Evolutionary conservation across 805 yeast genomes (phyloP).

Genomic region (Barnettozyma salicaria): DNA sequence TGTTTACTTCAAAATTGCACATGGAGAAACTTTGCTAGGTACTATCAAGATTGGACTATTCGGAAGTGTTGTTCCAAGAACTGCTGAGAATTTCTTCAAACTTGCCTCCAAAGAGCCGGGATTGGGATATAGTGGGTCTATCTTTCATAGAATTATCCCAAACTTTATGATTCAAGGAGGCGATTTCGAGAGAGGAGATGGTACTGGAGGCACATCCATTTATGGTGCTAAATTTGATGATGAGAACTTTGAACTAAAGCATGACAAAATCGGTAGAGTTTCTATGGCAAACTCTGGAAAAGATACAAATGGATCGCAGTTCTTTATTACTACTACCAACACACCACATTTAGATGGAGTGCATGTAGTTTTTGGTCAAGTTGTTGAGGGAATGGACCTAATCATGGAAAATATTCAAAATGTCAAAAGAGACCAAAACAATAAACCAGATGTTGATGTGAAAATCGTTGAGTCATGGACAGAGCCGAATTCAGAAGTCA

Average conservation of each 20-base stretch:
- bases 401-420: constrained; percentile 56
- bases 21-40: constrained; percentile 19
- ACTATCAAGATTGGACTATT: constrained; percentile 55
- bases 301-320: constrained; percentile 65
- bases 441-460: constrained; percentile 41
- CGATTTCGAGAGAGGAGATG: constrained; percentile 59
- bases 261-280: constrained; percentile 61
- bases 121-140: constrained; percentile 48
- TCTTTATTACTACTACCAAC: constrained; percentile 56
- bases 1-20: constrained; percentile 21
- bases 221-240: constrained; percentile 70
- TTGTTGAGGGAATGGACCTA: constrained; percentile 54
- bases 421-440: constrained; percentile 38
- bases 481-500: constrained; percentile 21
- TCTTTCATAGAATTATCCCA: constrained; percentile 69
- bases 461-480: constrained; percentile 32
- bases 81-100: constrained; percentile 53
- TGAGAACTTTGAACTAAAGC: constrained; percentile 67
- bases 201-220: constrained; percentile 75
- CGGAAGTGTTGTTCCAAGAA: constrained; percentile 59
- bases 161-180: constrained; percentile 87
- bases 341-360: constrained; percentile 46
- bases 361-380: constrained; percentile 78
- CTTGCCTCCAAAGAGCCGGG: constrained; percentile 33
- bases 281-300: constrained; percentile 71